These are phyloP conservation scores for Aspergillus fischeri DNA, from an alignment of 2,329 filamentous ascomycete genomes.

Conservation along the genomic window DNA sequence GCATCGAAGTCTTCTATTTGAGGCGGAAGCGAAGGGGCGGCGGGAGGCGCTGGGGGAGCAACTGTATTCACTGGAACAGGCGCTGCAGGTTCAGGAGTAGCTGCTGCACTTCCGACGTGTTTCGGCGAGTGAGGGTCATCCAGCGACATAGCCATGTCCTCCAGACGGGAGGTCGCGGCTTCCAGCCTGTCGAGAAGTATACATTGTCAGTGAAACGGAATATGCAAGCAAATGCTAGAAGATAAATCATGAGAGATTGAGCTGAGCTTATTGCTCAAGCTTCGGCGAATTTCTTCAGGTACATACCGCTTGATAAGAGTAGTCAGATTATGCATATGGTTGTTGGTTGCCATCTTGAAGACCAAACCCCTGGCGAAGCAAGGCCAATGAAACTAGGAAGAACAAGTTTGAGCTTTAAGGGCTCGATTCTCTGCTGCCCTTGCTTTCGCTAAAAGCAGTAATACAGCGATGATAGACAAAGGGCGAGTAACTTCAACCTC, in stretches of 20 bases:
- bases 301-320: constrained; percentile 96
- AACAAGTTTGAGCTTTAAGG: constrained; percentile 30
- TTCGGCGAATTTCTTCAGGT: not conserved
- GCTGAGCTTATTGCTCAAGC: not conserved
- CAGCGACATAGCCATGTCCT: constrained; percentile 84
- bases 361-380: constrained; percentile 7
- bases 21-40: constrained; percentile 62
- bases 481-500: not conserved
- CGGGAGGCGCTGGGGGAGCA: constrained; percentile 46
- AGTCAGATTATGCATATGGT: constrained; percentile 92
- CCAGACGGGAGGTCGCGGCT: constrained; percentile 90
- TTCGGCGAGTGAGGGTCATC: constrained; percentile 46
- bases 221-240: not conserved
- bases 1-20: constrained; percentile 84
- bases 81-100: constrained; percentile 19
- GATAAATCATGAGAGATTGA: not conserved
- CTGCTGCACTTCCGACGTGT: constrained; percentile 24
- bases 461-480: not conserved
- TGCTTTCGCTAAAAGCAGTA: not conserved
- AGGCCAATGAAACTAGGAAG: constrained; percentile 8
- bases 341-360: constrained; percentile 60
- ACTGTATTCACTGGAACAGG: constrained; percentile 26
- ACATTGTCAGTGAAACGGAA: constrained; percentile 35
- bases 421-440: not conserved
- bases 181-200: constrained; percentile 69